Conservation (phyloP, 2,329 filamentous ascomycete species). For the Metarhizium anisopliae region DNA sequence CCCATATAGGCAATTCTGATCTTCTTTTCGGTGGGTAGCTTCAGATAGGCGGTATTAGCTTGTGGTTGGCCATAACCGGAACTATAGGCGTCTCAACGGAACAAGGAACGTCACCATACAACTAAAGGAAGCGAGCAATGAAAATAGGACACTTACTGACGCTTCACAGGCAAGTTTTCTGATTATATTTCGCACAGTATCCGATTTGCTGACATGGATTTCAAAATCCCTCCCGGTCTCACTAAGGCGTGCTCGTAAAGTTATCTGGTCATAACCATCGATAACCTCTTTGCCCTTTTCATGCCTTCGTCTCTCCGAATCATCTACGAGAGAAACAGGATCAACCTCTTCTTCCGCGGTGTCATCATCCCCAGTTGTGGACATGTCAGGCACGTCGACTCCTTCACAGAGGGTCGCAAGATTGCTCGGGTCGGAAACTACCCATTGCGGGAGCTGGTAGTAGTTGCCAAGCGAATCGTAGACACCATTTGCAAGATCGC, state of each 20-base stretch:
- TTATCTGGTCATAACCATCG: constrained; percentile 44
- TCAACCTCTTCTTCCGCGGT: background rate
- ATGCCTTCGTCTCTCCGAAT: constrained; percentile 34
- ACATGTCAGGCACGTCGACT: constrained; percentile 21
- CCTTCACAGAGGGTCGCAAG: constrained; percentile 29
- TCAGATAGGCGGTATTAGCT: background rate
- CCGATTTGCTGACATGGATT: constrained; percentile 46
- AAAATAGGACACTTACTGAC: constrained; percentile 6
- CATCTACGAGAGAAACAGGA: constrained; percentile 17
- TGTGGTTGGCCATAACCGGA: background rate
- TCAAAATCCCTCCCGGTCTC: constrained; percentile 57
- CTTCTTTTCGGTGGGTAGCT: constrained; percentile 50
- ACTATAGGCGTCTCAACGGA: background rate
- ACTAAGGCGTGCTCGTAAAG: constrained; percentile 55
- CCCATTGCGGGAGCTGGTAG: constrained; percentile 59
- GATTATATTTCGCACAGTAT: constrained; percentile 58
- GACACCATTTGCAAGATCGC: constrained; percentile 60
- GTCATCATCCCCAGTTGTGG: constrained; percentile 27
- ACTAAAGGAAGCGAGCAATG: background rate
- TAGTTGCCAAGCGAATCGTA: constrained; percentile 64
- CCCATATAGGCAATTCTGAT: constrained; percentile 75
- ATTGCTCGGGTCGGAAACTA: constrained; percentile 58
- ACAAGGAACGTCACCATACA: background rate
- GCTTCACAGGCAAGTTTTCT: constrained; percentile 38
- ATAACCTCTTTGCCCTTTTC: constrained; percentile 52